Conservation (phyloP, 225 moss, liverwort and hornwort species). For the Asterella californica region DNA sequence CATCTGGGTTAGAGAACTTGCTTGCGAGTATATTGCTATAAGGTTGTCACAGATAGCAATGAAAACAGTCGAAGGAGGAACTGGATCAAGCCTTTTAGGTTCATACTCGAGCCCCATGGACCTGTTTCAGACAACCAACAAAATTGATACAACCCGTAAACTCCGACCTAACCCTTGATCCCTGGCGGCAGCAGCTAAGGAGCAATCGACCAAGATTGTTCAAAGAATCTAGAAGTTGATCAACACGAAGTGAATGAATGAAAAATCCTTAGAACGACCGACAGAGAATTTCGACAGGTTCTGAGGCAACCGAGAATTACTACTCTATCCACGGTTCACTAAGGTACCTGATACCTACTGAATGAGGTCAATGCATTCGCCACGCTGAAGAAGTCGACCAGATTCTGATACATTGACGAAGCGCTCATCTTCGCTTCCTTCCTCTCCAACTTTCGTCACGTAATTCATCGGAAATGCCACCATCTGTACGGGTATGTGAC, state of each 20-base stretch:
- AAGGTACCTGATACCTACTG: slow-evolving; percentile 64
- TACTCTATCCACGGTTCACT: slow-evolving; percentile 26
- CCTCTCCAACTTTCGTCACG: slow-evolving; percentile 52
- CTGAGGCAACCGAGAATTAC: background rate
- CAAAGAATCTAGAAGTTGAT: background rate
- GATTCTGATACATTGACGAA: slow-evolving; percentile 49
- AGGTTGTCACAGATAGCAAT: slow-evolving; percentile 54
- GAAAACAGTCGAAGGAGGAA: slow-evolving; percentile 50
- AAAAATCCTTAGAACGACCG: background rate
- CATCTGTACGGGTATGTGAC: slow-evolving; percentile 52
- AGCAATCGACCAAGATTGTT: background rate
- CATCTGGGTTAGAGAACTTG: slow-evolving; percentile 14
- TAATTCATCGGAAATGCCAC: slow-evolving; percentile 57
- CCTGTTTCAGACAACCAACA: slow-evolving; percentile 17
- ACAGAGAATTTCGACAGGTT: background rate
- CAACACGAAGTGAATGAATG: background rate
- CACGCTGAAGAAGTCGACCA: slow-evolving; percentile 49
- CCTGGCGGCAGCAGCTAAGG: background rate
- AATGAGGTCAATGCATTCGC: slow-evolving; percentile 59
- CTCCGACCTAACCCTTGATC: background rate
- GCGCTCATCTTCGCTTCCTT: slow-evolving; percentile 47
- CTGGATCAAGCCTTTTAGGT: slow-evolving; percentile 43
- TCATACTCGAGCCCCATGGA: slow-evolving; percentile 49
- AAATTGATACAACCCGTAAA: background rate
- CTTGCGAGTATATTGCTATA: slow-evolving; percentile 52